These are phyloP conservation scores for Aspergillus jensenii DNA, from an alignment of 2,329 filamentous ascomycete species.

Conservation along the genomic window DNA sequence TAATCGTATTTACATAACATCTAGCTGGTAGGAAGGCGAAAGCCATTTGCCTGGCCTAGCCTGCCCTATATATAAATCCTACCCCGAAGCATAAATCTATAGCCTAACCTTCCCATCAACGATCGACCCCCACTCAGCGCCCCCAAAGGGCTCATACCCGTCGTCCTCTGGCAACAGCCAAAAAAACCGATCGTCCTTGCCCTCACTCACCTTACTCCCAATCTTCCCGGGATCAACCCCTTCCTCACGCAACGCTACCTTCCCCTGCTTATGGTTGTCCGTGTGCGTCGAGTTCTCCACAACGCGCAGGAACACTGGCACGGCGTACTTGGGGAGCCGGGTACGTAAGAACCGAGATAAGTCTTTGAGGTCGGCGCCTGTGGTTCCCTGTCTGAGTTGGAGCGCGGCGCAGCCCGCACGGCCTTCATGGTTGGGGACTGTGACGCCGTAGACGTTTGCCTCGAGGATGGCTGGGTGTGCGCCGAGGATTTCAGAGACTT, in stretches of 20 bases:
- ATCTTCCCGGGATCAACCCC: conserved; percentile 60
- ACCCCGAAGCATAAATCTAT: conserved; percentile 21
- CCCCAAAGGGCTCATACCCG: conserved; percentile 60
- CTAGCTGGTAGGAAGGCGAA: background rate
- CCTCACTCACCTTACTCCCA: conserved; percentile 45
- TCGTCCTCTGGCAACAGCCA: conserved; percentile 52
- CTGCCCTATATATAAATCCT: too few relatives aligned
- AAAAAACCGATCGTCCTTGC: conserved; percentile 47
- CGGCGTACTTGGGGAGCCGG: conserved; percentile 69
- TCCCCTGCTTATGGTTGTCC: conserved; percentile 79
- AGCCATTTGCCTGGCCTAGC: background rate
- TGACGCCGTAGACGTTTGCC: conserved; percentile 70
- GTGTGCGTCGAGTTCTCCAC: conserved; percentile 47
- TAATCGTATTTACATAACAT: background rate
- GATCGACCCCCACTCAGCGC: conserved; percentile 59
- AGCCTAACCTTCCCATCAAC: conserved; percentile 47
- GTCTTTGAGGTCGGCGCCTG: conserved; percentile 53
- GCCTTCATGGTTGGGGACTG: conserved; percentile 65
- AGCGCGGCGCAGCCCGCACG: conserved; percentile 62
- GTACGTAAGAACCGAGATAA: conserved; percentile 60
- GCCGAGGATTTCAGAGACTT: conserved; percentile 65
- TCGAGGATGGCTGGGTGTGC: conserved; percentile 60
- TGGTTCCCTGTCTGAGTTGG: conserved; percentile 54
- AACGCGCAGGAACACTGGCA: conserved; percentile 70
- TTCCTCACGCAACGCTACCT: conserved; percentile 66